Percentiles rank a stretch among this genome's conserved stretches.
Evolutionary conservation across 768 basidiomycete species (phyloP).

Genomic region (Russula ochroleuca): DNA sequence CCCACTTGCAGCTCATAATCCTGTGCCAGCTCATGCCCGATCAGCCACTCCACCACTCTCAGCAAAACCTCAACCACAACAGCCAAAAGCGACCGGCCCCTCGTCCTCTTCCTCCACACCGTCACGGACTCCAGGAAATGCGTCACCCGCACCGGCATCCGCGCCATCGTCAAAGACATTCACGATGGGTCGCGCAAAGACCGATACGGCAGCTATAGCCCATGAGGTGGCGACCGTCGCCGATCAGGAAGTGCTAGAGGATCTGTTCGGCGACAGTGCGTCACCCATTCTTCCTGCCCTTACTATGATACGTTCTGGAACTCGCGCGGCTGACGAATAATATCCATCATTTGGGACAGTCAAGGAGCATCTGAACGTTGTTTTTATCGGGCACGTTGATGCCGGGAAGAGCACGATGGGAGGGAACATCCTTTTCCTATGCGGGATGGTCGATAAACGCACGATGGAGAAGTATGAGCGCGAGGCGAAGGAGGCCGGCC

Average conservation of each 20-base stretch:
- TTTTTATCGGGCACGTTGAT: conserved; percentile 99
- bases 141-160: conserved; percentile 33
- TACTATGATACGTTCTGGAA: background rate
- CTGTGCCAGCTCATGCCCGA: conserved; percentile 35
- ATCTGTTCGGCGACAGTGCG: conserved; percentile 80
- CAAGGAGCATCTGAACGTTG: conserved; percentile 93
- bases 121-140: conserved; percentile 33
- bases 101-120: conserved; percentile 31
- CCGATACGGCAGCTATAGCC: conserved; percentile 70
- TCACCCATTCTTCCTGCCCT: conserved; percentile 5
- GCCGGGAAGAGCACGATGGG: conserved; percentile 99
- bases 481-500: conserved; percentile 97
- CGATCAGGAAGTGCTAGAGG: conserved; percentile 77
- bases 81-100: conserved; percentile 19
- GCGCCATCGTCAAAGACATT: conserved; percentile 57
- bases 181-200: conserved; percentile 73
- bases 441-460: conserved; percentile 93
- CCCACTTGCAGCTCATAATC: conserved; percentile 34
- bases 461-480: conserved; percentile 98
- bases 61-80: conserved; percentile 27
- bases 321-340: conserved; percentile 6
- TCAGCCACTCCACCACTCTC: conserved; percentile 33
- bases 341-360: conserved; percentile 38
- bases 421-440: conserved; percentile 88
- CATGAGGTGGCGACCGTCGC: conserved; percentile 76